Evolutionary conservation across 2,329 filamentous ascomycete species (phyloP).

Genomic region (Paradendryphiella salina): DNA sequence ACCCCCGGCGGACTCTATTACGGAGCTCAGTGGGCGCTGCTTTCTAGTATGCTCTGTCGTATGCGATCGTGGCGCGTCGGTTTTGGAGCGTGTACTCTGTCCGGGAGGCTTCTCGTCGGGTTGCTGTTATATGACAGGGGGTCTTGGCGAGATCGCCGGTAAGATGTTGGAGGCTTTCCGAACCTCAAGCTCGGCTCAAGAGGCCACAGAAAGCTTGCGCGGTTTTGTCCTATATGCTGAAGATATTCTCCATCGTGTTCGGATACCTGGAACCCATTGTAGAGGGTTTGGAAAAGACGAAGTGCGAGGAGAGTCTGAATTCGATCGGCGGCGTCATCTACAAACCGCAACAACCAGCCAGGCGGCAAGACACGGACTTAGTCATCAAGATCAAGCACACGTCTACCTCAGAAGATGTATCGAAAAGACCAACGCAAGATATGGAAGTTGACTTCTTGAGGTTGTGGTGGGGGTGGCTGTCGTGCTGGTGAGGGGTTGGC

Average conservation of each 20-base stretch:
- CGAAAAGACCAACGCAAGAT: neutral
- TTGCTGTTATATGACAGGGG: neutral
- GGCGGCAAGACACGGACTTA: neutral
- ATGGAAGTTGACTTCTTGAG: neutral
- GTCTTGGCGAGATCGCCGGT: neutral
- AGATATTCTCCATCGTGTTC: neutral
- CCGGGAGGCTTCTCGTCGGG: neutral
- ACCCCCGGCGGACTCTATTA: neutral
- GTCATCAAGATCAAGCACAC: neutral
- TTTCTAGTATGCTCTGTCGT: neutral
- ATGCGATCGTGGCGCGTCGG: neutral
- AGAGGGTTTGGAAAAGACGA: neutral
- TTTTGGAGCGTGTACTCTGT: neutral
- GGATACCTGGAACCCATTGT: neutral
- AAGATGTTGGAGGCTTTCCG: neutral
- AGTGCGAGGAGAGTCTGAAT: neutral
- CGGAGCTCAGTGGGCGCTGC: neutral
- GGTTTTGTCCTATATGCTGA: neutral
- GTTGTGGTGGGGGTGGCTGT: neutral
- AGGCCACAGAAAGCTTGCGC: neutral
- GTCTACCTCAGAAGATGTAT: neutral
- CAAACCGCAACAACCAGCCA: neutral
- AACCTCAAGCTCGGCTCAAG: neutral
- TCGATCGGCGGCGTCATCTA: neutral
- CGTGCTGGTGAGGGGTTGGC: neutral